Percentiles rank a stretch among this genome's conserved stretches.
Evolutionary conservation across 108 stramenopile genomes (phyloP).

Genomic region (Nannochloropsis oceanica): DNA sequence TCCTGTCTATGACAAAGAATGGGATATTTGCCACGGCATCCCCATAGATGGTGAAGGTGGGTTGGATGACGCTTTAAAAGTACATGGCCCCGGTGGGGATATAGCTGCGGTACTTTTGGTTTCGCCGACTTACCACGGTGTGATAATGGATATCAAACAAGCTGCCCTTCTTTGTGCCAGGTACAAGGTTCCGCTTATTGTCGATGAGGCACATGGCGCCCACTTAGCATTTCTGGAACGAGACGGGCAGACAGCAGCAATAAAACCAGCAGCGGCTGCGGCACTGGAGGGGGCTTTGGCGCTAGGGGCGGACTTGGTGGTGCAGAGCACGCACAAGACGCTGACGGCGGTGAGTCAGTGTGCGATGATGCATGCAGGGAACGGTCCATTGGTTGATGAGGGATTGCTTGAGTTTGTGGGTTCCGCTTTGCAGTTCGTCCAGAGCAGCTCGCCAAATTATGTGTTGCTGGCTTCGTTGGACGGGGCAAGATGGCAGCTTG

Average conservation of each 20-base stretch:
- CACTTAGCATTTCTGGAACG: conserved; percentile 21
- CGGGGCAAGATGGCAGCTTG: conserved; percentile 24
- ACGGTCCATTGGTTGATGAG: not conserved
- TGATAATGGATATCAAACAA: conserved; percentile 2
- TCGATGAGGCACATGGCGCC: conserved; percentile 39
- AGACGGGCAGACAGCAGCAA: not conserved
- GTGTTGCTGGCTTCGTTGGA: conserved; percentile 25
- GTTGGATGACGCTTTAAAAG: not conserved
- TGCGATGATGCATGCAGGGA: conserved; percentile 22
- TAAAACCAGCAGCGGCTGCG: not conserved
- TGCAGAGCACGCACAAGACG: conserved; percentile 39
- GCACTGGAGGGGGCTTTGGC: conserved; percentile 12
- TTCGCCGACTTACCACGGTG: conserved; percentile 34
- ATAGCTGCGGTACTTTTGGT: conserved; percentile 32
- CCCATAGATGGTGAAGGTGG: not conserved
- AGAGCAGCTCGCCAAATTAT: not conserved
- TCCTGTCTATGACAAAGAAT: not conserved
- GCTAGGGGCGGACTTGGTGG: conserved; percentile 31
- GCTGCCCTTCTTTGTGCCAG: not conserved
- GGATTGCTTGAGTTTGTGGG: not conserved
- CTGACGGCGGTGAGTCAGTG: conserved; percentile 25
- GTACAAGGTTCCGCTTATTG: conserved; percentile 25
- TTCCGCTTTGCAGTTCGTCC: not conserved
- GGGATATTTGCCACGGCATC: conserved; percentile 4
- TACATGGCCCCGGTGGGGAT: not conserved